Conservation (phyloP, 805 yeast genomes). For the Candida morakotiae region DNA sequence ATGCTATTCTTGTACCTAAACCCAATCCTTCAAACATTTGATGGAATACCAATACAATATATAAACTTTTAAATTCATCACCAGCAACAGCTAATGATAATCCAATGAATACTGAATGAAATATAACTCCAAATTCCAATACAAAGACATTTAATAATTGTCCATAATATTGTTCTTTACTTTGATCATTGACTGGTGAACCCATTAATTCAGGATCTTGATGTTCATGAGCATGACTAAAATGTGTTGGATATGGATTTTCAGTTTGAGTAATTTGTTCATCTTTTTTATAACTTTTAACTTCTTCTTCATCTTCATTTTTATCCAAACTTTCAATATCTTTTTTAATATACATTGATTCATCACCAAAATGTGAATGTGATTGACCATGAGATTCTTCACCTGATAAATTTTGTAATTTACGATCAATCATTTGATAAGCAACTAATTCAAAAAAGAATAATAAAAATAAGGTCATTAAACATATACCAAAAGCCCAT, state of each 20-base stretch:
- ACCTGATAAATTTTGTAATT: conserved; percentile 17
- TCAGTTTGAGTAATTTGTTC: not conserved
- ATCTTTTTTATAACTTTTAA: not conserved
- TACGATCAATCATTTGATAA: conserved; percentile 41
- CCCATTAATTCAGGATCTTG: conserved; percentile 42
- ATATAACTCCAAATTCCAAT: conserved; percentile 74
- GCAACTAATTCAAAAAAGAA: conserved; percentile 51
- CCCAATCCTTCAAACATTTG: conserved; percentile 88
- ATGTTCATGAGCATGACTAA: conserved; percentile 39
- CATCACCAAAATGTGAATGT: conserved; percentile 56
- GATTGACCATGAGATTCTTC: conserved; percentile 29
- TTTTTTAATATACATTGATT: conserved; percentile 24
- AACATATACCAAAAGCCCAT: conserved; percentile 50
- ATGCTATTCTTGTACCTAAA: conserved; percentile 63
- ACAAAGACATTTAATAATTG: conserved; percentile 47
- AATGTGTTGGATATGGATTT: conserved; percentile 37
- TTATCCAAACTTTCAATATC: conserved; percentile 13
- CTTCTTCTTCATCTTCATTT: not conserved
- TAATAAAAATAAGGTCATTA: conserved; percentile 48
- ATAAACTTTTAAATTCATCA: conserved; percentile 66
- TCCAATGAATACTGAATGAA: conserved; percentile 83
- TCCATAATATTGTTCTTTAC: conserved; percentile 48
- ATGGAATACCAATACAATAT: conserved; percentile 68
- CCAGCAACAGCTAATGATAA: conserved; percentile 75
- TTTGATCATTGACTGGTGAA: conserved; percentile 29